Evolutionary conservation across 805 yeast genomes (phyloP).

Genomic region (Kuraishia cidri): DNA sequence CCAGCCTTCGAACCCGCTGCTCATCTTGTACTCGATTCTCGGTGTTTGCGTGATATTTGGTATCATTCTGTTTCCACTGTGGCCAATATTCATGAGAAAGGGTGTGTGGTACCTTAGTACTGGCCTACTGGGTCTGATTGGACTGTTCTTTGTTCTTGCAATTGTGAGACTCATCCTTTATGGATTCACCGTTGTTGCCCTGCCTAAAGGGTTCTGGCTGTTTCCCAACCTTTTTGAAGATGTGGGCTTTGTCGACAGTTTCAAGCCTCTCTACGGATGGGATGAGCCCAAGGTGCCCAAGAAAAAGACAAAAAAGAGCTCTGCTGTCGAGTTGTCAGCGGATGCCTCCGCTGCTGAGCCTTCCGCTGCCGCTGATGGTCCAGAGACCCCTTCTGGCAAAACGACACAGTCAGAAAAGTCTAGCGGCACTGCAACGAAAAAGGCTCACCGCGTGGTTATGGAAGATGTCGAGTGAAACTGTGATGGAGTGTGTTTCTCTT

Average conservation of each 20-base stretch:
- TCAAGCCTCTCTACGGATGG: constrained; percentile 84
- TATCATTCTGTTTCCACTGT: constrained; percentile 77
- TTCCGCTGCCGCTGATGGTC: neutral
- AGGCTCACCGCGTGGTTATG: neutral
- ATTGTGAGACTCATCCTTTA: constrained; percentile 70
- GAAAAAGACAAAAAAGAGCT: constrained; percentile 6
- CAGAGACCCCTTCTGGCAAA: neutral
- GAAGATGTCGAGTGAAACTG: constrained; percentile 1
- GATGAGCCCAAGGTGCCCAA: constrained; percentile 26
- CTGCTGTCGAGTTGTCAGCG: constrained; percentile 2
- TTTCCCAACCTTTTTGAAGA: constrained; percentile 96
- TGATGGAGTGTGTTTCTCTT: too few relatives aligned
- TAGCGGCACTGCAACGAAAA: neutral
- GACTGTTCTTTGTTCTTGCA: constrained; percentile 68
- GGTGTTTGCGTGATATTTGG: constrained; percentile 57
- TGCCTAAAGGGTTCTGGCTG: constrained; percentile 82
- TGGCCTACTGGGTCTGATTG: constrained; percentile 65
- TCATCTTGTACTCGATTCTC: constrained; percentile 53
- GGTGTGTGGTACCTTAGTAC: constrained; percentile 90
- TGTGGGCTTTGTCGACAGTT: constrained; percentile 88
- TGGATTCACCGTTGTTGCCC: constrained; percentile 43
- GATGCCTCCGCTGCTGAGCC: constrained; percentile 1
- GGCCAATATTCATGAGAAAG: constrained; percentile 86
- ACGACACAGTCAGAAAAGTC: constrained; percentile 1
- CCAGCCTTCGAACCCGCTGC: constrained; percentile 60